A percentile compares a stretch with the other conserved stretches of the same genome.
Evolutionary conservation across 345 rosid species (phyloP).

Genomic region (Camelina neglecta): DNA sequence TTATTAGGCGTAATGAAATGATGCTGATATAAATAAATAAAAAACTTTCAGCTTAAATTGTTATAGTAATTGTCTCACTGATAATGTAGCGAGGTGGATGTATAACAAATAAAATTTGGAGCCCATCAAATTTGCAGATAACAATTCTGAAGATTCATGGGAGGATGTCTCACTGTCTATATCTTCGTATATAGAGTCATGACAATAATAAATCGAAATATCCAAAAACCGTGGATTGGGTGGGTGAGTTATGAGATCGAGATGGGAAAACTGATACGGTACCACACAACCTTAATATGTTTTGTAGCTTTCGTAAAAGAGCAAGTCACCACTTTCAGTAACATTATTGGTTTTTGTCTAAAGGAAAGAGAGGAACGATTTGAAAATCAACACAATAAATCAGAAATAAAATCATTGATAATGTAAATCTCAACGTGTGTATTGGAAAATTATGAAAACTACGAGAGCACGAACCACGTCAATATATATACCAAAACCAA

Average conservation of each 20-base stretch:
- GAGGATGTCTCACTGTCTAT: neutral
- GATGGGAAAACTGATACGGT: neutral
- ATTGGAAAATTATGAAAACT: neutral
- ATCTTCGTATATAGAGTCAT: neutral
- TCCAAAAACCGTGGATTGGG: neutral
- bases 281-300: neutral
- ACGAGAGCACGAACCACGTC: conserved; percentile 1
- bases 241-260: neutral
- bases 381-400: neutral
- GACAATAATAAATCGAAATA: neutral
- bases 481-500: neutral
- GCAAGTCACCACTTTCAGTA: conserved; percentile 22
- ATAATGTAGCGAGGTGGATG: neutral
- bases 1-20: neutral
- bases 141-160: neutral
- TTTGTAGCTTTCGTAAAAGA: conserved; percentile 23
- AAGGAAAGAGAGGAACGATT: neutral
- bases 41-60: neutral
- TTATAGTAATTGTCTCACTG: neutral
- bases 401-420: neutral
- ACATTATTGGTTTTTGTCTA: neutral
- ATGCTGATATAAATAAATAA: neutral
- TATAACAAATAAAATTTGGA: neutral
- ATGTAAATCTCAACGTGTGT: neutral
- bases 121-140: neutral